Evolutionary conservation across 2,329 filamentous ascomycete species (phyloP).

Genomic region (Sporothrix variecibatus): DNA sequence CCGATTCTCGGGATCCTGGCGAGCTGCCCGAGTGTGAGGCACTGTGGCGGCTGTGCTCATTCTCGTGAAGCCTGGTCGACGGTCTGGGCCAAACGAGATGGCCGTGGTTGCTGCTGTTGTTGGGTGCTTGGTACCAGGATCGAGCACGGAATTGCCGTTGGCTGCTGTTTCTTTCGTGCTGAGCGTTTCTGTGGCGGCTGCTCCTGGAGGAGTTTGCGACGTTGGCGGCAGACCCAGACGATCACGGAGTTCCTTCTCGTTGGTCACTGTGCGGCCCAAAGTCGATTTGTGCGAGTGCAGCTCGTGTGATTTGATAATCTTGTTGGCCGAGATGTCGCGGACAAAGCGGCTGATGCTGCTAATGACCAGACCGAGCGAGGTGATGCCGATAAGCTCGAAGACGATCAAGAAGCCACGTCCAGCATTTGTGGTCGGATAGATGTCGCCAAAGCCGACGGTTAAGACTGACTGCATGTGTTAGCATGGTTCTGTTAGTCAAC

Average conservation of each 20-base stretch:
- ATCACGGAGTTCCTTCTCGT: conserved; percentile 50
- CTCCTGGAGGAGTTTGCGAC: not conserved
- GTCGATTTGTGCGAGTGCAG: conserved; percentile 56
- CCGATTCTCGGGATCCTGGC: not conserved
- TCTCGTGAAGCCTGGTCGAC: not conserved
- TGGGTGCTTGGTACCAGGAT: not conserved
- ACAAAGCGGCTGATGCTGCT: conserved; percentile 64
- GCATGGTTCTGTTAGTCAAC: not conserved
- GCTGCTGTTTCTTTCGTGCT: not conserved
- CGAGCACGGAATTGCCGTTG: no score
- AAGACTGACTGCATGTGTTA: conserved; percentile 45
- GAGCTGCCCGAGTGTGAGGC: not conserved
- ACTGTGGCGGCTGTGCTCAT: not conserved
- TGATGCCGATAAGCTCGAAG: conserved; percentile 67
- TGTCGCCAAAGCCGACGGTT: conserved; percentile 64
- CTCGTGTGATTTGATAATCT: conserved; percentile 62
- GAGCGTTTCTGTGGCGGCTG: not conserved
- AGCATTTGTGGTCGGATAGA: conserved; percentile 54
- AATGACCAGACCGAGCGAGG: conserved; percentile 69
- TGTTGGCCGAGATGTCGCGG: conserved; percentile 59
- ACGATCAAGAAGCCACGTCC: conserved; percentile 65
- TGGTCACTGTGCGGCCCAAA: conserved; percentile 55
- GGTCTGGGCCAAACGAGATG: not conserved
- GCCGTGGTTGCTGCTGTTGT: not conserved
- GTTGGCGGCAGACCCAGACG: conserved; percentile 40